phyloP scores from a whole-genome alignment of 2,329 filamentous ascomycete species.

The Phyllosticta paracitricarpa region DNA sequence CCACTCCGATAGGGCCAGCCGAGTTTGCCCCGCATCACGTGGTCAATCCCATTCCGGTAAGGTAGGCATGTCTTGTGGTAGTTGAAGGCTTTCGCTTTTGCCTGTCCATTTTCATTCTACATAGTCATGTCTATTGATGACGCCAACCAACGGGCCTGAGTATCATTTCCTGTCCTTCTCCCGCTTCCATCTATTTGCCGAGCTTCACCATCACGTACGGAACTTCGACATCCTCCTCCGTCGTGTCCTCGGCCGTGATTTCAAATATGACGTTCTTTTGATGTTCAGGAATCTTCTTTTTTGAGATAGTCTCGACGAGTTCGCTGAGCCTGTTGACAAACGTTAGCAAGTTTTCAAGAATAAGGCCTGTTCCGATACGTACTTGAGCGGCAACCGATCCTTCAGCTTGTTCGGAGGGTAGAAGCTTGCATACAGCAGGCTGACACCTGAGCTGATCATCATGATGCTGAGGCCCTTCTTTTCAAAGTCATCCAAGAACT shows the following conservation, averaged over 20 bases:
- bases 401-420: constrained; percentile 74
- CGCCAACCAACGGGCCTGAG: not conserved
- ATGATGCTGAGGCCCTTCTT: constrained; percentile 70
- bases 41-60: not conserved
- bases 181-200: constrained; percentile 26
- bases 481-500: constrained; percentile 76
- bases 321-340: constrained; percentile 60
- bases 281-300: constrained; percentile 82
- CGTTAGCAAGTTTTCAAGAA: not conserved
- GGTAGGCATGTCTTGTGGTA: not conserved
- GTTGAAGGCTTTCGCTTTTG: not conserved
- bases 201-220: constrained; percentile 91
- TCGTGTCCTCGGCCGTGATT: constrained; percentile 80
- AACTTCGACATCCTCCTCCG: constrained; percentile 90
- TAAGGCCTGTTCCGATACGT: constrained; percentile 27
- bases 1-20: constrained; percentile 7
- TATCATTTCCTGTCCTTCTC: not conserved
- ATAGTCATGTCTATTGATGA: constrained; percentile 1
- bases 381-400: constrained; percentile 66
- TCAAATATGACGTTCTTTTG: constrained; percentile 96
- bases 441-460: constrained; percentile 97
- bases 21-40: constrained; percentile 6
- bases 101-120: constrained; percentile 1
- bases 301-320: constrained; percentile 78
- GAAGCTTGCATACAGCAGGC: constrained; percentile 87